A percentile compares a stretch with the other conserved stretches of the same genome.
These are phyloP conservation scores for Lentinula guzmanii DNA, from an alignment of 768 basidiomycete genomes.

Conservation along the genomic window DNA sequence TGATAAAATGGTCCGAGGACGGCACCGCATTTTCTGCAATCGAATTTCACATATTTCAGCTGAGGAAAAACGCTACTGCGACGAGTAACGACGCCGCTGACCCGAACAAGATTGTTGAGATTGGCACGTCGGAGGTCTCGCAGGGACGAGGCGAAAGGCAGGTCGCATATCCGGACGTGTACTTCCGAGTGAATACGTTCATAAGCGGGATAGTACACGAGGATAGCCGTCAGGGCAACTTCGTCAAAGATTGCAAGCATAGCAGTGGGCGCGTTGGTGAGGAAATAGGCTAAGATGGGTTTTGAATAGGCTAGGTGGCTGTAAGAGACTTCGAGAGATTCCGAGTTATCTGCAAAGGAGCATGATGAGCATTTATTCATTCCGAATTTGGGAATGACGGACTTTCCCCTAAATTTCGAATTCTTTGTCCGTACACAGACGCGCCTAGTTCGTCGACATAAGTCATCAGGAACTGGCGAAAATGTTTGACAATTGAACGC, in stretches of 20 bases:
- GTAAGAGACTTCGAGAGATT: conserved; percentile 96
- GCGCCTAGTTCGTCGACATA: conserved; percentile 89
- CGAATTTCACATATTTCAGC: conserved; percentile 98
- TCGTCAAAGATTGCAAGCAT: conserved; percentile 96
- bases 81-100: conserved; percentile 93
- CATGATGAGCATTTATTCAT: conserved; percentile 3
- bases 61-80: conserved; percentile 98
- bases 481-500: conserved; percentile 85
- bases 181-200: conserved; percentile 97
- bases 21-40: conserved; percentile 92
- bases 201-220: conserved; percentile 94
- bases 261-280: conserved; percentile 88
- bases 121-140: conserved; percentile 91
- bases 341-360: conserved; percentile 72
- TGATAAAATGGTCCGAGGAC: conserved; percentile 97
- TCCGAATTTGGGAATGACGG: conserved; percentile 16
- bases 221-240: conserved; percentile 89
- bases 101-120: conserved; percentile 92
- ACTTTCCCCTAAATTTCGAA: conserved; percentile 95
- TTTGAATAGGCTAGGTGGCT: conserved; percentile 90
- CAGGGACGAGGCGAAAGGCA: conserved; percentile 84
- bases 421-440: conserved; percentile 92
- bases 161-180: conserved; percentile 93
- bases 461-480: conserved; percentile 92
- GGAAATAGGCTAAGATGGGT: conserved; percentile 94